phyloP scores from a whole-genome alignment of 768 basidiomycete species.

The Tricholomella constricta region DNA sequence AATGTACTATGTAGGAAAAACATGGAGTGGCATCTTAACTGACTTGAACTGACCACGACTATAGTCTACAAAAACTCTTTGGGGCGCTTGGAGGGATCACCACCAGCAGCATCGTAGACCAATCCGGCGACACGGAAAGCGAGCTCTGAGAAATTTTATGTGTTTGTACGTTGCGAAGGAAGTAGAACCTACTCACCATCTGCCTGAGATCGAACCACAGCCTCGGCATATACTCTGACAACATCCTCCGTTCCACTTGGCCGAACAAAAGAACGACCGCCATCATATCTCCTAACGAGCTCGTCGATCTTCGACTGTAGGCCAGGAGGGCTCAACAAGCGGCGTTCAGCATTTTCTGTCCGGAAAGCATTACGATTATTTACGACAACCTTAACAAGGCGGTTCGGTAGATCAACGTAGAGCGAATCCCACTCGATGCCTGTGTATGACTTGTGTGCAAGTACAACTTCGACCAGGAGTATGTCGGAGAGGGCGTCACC shows the following conservation, averaged over 20 bases:
- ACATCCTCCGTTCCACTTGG: constrained; percentile 99
- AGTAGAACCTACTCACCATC: constrained; percentile 58
- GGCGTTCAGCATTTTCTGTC: constrained; percentile 93
- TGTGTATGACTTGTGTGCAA: constrained; percentile 85
- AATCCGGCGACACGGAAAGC: constrained; percentile 84
- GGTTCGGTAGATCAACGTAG: constrained; percentile 92
- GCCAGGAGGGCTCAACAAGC: constrained; percentile 75
- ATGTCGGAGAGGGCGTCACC: constrained; percentile 96
- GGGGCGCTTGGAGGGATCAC: constrained; percentile 76
- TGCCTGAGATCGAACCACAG: constrained; percentile 67
- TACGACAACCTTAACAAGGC: constrained; percentile 92
- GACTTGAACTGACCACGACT: too few relatives aligned
- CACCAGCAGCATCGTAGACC: constrained; percentile 81
- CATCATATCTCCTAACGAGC: constrained; percentile 72
- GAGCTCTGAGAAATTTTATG: constrained; percentile 55
- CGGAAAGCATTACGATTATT: constrained; percentile 79
- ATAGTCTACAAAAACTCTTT: constrained; percentile 69
- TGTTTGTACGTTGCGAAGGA: background rate
- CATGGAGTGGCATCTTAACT: background rate
- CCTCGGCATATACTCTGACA: constrained; percentile 97
- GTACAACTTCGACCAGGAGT: constrained; percentile 91
- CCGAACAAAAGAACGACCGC: constrained; percentile 90
- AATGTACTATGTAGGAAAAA: background rate
- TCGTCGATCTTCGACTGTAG: constrained; percentile 84
- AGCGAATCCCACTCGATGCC: constrained; percentile 88